Percentiles rank a stretch among this genome's conserved stretches.
These are phyloP conservation scores for Raphanus raphanistrum DNA, from an alignment of 345 rosid species.

Conservation along the genomic window DNA sequence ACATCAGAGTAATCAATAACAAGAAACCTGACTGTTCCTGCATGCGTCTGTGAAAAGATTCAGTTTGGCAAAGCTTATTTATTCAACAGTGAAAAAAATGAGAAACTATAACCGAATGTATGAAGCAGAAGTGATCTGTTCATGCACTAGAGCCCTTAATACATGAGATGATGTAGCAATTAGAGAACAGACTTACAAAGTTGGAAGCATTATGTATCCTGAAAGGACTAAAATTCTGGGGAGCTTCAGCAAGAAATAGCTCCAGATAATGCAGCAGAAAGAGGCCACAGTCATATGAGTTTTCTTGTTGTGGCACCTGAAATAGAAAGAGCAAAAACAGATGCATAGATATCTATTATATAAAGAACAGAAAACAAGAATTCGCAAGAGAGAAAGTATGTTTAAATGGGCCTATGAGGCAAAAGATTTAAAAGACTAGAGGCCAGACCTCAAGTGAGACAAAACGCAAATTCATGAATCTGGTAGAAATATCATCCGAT, in stretches of 20 bases:
- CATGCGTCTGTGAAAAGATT: no score
- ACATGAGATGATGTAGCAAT: background rate
- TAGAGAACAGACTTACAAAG: conserved; percentile 70
- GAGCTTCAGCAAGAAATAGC: no score
- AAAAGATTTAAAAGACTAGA: conserved; percentile 17
- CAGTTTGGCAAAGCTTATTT: conserved; percentile 6
- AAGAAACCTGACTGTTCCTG: no score
- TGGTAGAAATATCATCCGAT: conserved; percentile 64
- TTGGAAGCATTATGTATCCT: conserved; percentile 57
- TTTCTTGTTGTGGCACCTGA: conserved; percentile 98
- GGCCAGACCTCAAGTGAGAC: conserved; percentile 82
- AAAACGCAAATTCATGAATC: conserved; percentile 85
- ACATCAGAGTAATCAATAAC: background rate
- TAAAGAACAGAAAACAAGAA: background rate
- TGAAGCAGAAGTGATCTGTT: background rate
- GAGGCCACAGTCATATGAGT: no score
- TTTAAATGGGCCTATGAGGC: conserved; percentile 1
- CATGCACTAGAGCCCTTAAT: background rate
- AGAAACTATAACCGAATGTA: background rate
- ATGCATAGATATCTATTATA: background rate
- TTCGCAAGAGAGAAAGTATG: background rate
- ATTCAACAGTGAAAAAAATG: background rate
- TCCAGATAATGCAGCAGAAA: no score
- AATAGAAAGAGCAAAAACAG: conserved; percentile 32
- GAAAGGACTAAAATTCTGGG: conserved; percentile 85